Percentiles rank a stretch among this genome's conserved stretches.
Conservation (phyloP, 2,329 filamentous ascomycete species). For the Arthrobotrys megalospora region DNA sequence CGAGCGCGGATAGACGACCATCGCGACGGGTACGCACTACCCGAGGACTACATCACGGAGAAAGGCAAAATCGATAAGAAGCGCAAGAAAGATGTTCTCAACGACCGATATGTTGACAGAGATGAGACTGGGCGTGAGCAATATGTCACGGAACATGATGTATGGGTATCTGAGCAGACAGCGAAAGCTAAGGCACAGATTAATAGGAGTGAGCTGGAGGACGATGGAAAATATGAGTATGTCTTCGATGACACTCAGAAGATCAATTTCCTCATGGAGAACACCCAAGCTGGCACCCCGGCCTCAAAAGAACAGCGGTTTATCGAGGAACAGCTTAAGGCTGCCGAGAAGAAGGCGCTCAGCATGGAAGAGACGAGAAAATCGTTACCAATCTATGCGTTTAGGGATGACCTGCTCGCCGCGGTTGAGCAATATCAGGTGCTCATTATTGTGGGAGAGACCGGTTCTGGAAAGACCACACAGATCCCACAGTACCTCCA, state of each 20-base stretch:
- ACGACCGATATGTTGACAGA: slow-evolving; percentile 88
- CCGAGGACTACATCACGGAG: slow-evolving; percentile 94
- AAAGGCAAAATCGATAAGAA: slow-evolving; percentile 89
- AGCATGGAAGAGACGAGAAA: slow-evolving; percentile 93
- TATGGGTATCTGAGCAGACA: slow-evolving; percentile 93
- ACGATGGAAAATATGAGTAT: slow-evolving; percentile 89
- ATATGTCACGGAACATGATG: slow-evolving; percentile 92
- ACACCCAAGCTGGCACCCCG: slow-evolving; percentile 78
- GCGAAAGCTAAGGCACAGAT: slow-evolving; percentile 81
- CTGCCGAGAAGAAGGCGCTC: slow-evolving; percentile 87
- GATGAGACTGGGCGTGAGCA: slow-evolving; percentile 90
- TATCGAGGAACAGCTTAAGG: slow-evolving; percentile 85
- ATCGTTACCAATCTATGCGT: slow-evolving; percentile 89
- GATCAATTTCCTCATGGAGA: slow-evolving; percentile 86
- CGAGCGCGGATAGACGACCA: slow-evolving; percentile 90
- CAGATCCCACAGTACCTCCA: slow-evolving; percentile 94
- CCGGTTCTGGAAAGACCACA: slow-evolving; percentile 94
- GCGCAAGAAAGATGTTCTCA: slow-evolving; percentile 89
- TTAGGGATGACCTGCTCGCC: slow-evolving; percentile 86
- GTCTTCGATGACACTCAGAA: slow-evolving; percentile 91
- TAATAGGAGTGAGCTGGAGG: slow-evolving; percentile 78
- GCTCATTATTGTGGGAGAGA: slow-evolving; percentile 93
- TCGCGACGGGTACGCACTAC: slow-evolving; percentile 90
- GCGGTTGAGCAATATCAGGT: slow-evolving; percentile 89
- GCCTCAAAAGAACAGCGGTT: slow-evolving; percentile 84